Percentiles rank a stretch among this genome's conserved stretches.
Evolutionary conservation across 352 stramenopile species (phyloP).

Genomic region (Phytopythium boreale): DNA sequence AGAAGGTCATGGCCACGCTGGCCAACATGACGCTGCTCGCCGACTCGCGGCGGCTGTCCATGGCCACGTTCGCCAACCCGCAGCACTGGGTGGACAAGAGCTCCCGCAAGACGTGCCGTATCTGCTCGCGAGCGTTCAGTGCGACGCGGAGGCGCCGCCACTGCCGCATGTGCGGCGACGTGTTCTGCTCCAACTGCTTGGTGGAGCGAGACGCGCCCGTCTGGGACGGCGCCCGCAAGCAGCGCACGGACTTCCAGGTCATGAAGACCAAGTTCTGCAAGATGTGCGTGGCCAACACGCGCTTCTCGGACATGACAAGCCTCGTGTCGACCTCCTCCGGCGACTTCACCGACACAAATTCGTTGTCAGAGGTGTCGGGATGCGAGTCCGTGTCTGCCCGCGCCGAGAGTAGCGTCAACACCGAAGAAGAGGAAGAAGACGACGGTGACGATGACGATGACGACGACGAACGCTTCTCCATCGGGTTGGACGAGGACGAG

Average conservation of each 20-base stretch:
- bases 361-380: background rate
- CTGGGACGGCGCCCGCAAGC: slow-evolving; percentile 11
- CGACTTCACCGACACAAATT: background rate
- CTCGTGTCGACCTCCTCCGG: background rate
- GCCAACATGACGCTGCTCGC: slow-evolving; percentile 48
- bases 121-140: slow-evolving; percentile 56
- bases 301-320: slow-evolving; percentile 14
- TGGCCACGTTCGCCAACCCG: slow-evolving; percentile 34
- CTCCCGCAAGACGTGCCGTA: slow-evolving; percentile 36
- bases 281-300: slow-evolving; percentile 44
- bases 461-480: slow-evolving; percentile 8
- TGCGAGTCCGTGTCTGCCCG: background rate
- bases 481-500: slow-evolving; percentile 2
- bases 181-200: slow-evolving; percentile 64
- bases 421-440: background rate
- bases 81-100: slow-evolving; percentile 49
- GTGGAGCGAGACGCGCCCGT: slow-evolving; percentile 37
- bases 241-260: slow-evolving; percentile 31
- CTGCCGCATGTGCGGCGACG: slow-evolving; percentile 73
- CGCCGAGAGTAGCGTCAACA: background rate
- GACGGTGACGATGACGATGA: background rate
- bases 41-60: slow-evolving; percentile 53
- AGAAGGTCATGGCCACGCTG: slow-evolving; percentile 40
- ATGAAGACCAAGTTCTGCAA: slow-evolving; percentile 63
- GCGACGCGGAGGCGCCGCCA: slow-evolving; percentile 59